phyloP scores from a whole-genome alignment of 768 basidiomycete genomes.

The Leccinum rimulosum region DNA sequence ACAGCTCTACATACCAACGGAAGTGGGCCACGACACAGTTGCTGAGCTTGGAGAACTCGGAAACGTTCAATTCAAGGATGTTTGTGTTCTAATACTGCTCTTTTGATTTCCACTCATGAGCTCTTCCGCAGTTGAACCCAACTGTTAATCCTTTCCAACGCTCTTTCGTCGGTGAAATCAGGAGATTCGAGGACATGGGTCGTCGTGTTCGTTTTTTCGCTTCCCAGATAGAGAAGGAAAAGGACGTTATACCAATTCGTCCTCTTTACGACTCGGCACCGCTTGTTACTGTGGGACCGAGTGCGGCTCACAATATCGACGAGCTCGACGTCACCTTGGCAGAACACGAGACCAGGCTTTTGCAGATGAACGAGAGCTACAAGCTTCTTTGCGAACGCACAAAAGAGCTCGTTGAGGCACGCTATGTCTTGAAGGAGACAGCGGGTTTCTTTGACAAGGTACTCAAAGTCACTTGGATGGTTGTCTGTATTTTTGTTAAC shows the following conservation, averaged over 20 bases:
- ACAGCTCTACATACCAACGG: constrained; percentile 94
- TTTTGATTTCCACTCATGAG: constrained; percentile 4
- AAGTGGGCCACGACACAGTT: constrained; percentile 96
- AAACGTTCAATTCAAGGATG: constrained; percentile 96
- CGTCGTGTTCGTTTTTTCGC: constrained; percentile 90
- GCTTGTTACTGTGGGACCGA: constrained; percentile 85
- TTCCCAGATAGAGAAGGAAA: constrained; percentile 82
- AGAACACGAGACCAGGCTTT: constrained; percentile 82
- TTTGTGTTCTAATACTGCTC: constrained; percentile 38
- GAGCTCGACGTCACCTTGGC: constrained; percentile 85
- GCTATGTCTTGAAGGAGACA: constrained; percentile 92
- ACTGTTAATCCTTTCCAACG: constrained; percentile 97
- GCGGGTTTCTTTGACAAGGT: constrained; percentile 94
- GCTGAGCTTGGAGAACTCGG: constrained; percentile 94
- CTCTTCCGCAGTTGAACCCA: constrained; percentile 73
- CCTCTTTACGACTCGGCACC: constrained; percentile 85
- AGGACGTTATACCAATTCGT: constrained; percentile 77
- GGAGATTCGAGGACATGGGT: constrained; percentile 93
- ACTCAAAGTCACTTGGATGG: constrained; percentile 17
- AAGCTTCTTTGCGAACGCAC: constrained; percentile 82
- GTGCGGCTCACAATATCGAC: constrained; percentile 90
- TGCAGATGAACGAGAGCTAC: constrained; percentile 92
- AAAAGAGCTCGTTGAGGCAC: constrained; percentile 86
- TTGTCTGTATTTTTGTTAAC: constrained; percentile 7
- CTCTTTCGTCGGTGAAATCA: constrained; percentile 94